Conservation (phyloP, 73 alveolate species). For the Paramecium tetraurelia region DNA sequence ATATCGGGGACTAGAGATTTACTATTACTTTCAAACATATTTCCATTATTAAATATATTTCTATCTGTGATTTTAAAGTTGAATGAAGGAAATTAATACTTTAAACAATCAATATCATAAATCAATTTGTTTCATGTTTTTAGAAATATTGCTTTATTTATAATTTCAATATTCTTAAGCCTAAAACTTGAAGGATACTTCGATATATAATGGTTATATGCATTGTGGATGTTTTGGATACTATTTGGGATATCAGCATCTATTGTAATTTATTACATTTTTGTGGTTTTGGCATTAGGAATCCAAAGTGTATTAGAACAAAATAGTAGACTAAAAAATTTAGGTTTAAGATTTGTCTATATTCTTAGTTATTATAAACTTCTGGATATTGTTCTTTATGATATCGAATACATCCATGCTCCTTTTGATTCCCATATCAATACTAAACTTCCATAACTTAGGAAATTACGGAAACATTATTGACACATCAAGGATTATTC, state of each 20-base stretch:
- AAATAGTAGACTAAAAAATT: neutral
- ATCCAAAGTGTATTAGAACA: neutral
- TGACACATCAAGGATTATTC: neutral
- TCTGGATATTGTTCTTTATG: slow-evolving; percentile 1
- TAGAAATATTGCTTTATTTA: neutral
- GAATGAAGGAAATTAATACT: neutral
- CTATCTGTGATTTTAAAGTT: neutral
- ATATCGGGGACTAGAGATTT: neutral
- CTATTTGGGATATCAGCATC: neutral
- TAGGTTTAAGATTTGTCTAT: neutral
- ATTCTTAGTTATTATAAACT: neutral
- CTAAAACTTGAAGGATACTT: neutral
- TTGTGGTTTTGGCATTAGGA: slow-evolving; percentile 2
- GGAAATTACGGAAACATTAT: neutral
- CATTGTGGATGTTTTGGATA: neutral
- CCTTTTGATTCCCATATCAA: neutral
- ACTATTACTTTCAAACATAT: neutral
- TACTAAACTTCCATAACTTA: neutral
- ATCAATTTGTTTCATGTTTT: neutral
- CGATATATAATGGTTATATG: neutral
- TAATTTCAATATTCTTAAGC: neutral
- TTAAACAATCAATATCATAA: neutral
- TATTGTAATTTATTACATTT: neutral
- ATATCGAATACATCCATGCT: neutral
- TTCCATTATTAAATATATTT: neutral